Conservation (phyloP, 2,329 filamentous ascomycete genomes). For the Pseudogymnoascus sp. region DNA sequence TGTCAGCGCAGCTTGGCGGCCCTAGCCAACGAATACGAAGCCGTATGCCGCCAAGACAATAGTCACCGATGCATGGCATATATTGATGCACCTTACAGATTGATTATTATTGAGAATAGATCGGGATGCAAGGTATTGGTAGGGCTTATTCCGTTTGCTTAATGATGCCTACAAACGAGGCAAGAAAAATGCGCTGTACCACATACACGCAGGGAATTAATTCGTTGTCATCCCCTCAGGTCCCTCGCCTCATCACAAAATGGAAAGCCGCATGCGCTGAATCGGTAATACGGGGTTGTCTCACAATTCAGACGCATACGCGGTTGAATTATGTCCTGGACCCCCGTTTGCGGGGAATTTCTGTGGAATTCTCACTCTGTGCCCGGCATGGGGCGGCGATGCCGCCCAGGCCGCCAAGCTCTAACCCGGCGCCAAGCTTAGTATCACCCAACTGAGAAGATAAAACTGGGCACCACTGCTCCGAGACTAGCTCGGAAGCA, state of each 20-base stretch:
- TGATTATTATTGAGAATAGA: not conserved
- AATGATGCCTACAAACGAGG: not conserved
- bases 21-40: constrained; percentile 1
- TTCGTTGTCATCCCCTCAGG: not conserved
- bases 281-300: not conserved
- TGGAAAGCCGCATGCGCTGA: not conserved
- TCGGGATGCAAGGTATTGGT: not conserved
- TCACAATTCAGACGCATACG: not conserved
- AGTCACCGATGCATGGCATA: not conserved
- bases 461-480: no score
- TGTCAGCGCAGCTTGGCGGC: constrained; percentile 2
- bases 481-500: no score
- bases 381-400: no score
- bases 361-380: no score
- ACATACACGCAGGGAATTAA: not conserved
- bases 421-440: no score
- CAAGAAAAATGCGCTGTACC: not conserved
- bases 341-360: not conserved
- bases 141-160: not conserved
- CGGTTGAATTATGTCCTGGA: not conserved
- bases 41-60: constrained; percentile 5
- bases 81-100: not conserved
- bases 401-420: no score
- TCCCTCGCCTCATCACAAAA: not conserved
- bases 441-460: no score